Evolutionary conservation across 495 filamentous ascomycete genomes (phyloP).

Genomic region (Schizothecium vesticola): DNA sequence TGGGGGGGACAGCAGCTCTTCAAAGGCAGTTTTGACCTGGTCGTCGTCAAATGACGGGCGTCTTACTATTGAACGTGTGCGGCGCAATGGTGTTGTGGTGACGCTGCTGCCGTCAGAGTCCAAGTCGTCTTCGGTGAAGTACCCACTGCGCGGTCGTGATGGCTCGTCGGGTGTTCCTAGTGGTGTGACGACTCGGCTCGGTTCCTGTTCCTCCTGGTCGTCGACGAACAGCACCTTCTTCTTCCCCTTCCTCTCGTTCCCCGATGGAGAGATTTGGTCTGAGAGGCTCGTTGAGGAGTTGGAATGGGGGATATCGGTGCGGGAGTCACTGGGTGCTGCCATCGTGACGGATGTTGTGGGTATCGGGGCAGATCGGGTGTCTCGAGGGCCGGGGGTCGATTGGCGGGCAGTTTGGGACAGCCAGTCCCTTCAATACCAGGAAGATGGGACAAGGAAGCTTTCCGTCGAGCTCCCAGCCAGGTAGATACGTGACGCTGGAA

Average conservation of each 20-base stretch:
- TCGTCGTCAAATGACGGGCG: slow-evolving; percentile 21
- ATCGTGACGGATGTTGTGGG: neutral
- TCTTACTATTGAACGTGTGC: slow-evolving; percentile 11
- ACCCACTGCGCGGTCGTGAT: neutral
- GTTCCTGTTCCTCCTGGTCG: neutral
- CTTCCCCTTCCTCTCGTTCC: neutral
- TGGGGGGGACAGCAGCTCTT: slow-evolving; percentile 20
- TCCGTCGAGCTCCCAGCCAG: no score
- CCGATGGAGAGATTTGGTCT: neutral
- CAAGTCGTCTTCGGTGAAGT: slow-evolving; percentile 20
- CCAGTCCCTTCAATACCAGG: neutral
- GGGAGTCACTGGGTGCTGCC: neutral
- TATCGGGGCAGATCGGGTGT: neutral
- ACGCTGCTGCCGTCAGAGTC: slow-evolving; percentile 10
- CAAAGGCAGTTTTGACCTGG: slow-evolving; percentile 20
- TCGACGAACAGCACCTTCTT: neutral
- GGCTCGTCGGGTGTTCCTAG: neutral
- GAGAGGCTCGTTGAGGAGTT: neutral
- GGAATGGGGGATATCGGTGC: neutral
- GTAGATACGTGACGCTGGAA: neutral
- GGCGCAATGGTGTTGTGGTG: slow-evolving; percentile 3
- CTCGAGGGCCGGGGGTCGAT: neutral
- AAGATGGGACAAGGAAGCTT: neutral
- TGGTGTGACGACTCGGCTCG: neutral
- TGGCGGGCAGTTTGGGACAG: neutral